Evolutionary conservation across 805 yeast species (phyloP).

Genomic region (Candida succiphila): DNA sequence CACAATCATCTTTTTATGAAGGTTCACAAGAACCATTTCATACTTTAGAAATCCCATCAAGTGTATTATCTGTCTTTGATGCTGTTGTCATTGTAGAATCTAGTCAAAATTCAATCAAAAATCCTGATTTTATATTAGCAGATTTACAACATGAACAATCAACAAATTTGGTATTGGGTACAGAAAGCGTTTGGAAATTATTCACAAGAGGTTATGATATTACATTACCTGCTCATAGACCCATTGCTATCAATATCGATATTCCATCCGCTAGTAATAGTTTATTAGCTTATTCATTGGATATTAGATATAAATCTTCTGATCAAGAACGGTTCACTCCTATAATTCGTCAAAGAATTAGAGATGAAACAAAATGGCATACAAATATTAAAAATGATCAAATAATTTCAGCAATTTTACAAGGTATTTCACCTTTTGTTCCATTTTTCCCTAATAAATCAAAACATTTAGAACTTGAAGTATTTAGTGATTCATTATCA

Average conservation of each 20-base stretch:
- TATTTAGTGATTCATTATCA: conserved; percentile 35
- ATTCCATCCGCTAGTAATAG: conserved; percentile 54
- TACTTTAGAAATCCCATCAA: conserved; percentile 31
- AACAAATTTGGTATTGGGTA: conserved; percentile 18
- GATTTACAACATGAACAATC: conserved; percentile 21
- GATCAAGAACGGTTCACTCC: conserved; percentile 38
- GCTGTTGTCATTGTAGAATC: conserved; percentile 38
- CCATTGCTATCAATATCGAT: conserved; percentile 36
- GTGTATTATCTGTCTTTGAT: conserved; percentile 33
- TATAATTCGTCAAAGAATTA: conserved; percentile 55
- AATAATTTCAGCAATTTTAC: conserved; percentile 33
- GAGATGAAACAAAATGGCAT: conserved; percentile 76
- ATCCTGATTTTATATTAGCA: conserved; percentile 26
- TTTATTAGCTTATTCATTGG: conserved; percentile 39
- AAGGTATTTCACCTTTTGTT: conserved; percentile 56
- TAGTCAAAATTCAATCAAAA: conserved; percentile 6
- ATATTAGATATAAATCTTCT: conserved; percentile 18
- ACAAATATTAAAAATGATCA: conserved; percentile 33
- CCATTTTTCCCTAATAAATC: conserved; percentile 20
- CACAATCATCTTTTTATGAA: conserved; percentile 51
- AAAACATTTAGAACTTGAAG: conserved; percentile 25
- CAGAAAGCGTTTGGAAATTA: conserved; percentile 25
- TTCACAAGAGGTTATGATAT: conserved; percentile 29
- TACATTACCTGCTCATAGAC: conserved; percentile 31
- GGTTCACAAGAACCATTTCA: conserved; percentile 38